Base-by-base conservation (phyloP, 2,329 filamentous ascomycete species). In the Penicillium sp. region DNA sequence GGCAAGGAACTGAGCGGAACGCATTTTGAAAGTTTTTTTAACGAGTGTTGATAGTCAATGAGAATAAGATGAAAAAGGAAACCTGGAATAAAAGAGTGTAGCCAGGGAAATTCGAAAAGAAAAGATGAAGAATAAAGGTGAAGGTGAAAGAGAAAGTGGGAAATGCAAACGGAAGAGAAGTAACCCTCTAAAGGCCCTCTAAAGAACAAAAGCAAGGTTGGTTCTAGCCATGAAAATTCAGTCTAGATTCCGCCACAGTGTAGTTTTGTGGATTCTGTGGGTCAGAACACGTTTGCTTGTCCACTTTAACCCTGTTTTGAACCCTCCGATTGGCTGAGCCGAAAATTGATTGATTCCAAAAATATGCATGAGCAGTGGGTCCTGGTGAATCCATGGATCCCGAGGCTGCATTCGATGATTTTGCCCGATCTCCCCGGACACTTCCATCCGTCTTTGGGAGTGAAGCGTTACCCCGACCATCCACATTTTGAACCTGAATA, bases 1-100 rank as follows among this genome's bases (percentile, higher is more conserved):
- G 21, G 74, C 70, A 57, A 76, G 64, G 52, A 71, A 60, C 38
- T 72, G 64, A 50, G 69, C 64, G 60, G 68, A 62, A 53, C 73
- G 69, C 70, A 74, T 73, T 41, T 59, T 74, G 68, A 60, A 64
- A 12, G 19, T 19, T 23, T 12, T 15, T 17, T 21, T 33, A 58
- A 55, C 54, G 59, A 49, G n/a, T 48, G 55, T 57, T 35, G 43
- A 21, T 43, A 63, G 31, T 33, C 12, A 33, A 33, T 33, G 31
- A 33, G 51, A 38, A 47, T 52, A 27, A 50, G 23, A 29, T 49
- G 42, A 56, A 35, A 50, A 55, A 23, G 29, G 47, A 39, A 45
- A 45, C 59, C 60, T 53, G 55, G 49, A 48, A 2, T 39, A 53
- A 57, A 57, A 35, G 43, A 59, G 23, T 49, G 44, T 62, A 60